phyloP scores from a whole-genome alignment of 768 basidiomycete genomes.

The Agaricus sinodeliciosus region DNA sequence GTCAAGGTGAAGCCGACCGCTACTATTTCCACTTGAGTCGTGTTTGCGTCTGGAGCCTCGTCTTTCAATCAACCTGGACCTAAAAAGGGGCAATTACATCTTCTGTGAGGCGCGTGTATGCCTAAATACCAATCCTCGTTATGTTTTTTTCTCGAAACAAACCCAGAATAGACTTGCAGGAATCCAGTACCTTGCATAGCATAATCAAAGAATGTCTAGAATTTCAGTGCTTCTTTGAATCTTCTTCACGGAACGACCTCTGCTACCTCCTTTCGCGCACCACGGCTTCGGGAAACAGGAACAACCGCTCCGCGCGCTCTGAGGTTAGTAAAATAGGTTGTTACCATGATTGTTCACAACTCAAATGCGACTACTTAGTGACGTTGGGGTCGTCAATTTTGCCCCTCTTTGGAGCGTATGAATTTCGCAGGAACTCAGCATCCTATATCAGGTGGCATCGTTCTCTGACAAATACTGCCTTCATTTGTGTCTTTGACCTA shows the following conservation, averaged over 20 bases:
- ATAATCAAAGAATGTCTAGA: slow-evolving; percentile 10
- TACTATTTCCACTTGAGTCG: background rate
- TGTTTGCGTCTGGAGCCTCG: too few relatives aligned
- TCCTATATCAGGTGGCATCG: too few relatives aligned
- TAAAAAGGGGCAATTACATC: too few relatives aligned
- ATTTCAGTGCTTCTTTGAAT: slow-evolving; percentile 5
- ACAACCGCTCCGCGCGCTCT: background rate
- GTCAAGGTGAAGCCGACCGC: background rate
- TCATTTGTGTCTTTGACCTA: slow-evolving; percentile 5
- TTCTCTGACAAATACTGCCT: slow-evolving; percentile 1
- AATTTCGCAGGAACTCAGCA: background rate
- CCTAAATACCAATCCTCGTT: too few relatives aligned
- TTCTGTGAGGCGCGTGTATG: too few relatives aligned
- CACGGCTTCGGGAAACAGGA: background rate
- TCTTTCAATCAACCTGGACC: too few relatives aligned
- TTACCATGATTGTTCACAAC: background rate
- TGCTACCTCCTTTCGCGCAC: slow-evolving; percentile 1
- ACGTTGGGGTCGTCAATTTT: background rate
- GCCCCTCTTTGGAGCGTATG: background rate
- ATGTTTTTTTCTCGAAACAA: background rate
- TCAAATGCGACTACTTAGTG: background rate
- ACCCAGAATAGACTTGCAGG: slow-evolving; percentile 4
- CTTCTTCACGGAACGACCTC: background rate
- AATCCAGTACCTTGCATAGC: slow-evolving; percentile 12
- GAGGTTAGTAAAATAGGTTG: too few relatives aligned